phyloP scores from a whole-genome alignment of 2,329 filamentous ascomycete species.

The Claviceps quebecensis region DNA sequence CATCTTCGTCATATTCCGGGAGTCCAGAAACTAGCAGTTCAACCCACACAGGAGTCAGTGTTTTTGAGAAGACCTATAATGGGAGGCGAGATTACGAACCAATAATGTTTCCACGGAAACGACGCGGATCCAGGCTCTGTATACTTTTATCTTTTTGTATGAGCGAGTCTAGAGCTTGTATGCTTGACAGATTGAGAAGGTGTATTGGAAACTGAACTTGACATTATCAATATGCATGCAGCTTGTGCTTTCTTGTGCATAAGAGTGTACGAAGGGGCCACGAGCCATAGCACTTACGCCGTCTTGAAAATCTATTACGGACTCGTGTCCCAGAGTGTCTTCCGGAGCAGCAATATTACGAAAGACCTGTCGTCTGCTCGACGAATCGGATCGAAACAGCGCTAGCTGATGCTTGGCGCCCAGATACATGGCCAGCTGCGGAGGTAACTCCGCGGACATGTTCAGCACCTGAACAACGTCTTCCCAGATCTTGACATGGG shows the following conservation, averaged over 20 bases:
- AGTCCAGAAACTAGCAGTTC: conserved; percentile 41
- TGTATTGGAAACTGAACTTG: conserved; percentile 50
- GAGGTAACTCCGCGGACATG: conserved; percentile 42
- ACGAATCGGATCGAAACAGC: conserved; percentile 54
- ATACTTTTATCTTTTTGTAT: conserved; percentile 36
- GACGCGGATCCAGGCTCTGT: conserved; percentile 41
- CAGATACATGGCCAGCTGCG: conserved; percentile 49
- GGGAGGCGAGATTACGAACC: conserved; percentile 22
- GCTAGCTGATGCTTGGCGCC: conserved; percentile 52
- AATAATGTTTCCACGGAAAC: conserved; percentile 62
- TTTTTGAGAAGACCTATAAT: not conserved
- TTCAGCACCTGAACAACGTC: conserved; percentile 42
- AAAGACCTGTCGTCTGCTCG: conserved; percentile 41
- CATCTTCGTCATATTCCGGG: conserved; percentile 53
- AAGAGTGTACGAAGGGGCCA: not conserved
- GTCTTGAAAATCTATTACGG: conserved; percentile 55
- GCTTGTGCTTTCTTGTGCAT: not conserved
- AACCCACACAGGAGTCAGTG: not conserved
- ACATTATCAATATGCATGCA: not conserved
- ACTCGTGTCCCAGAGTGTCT: conserved; percentile 47
- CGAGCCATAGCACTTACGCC: conserved; percentile 34
- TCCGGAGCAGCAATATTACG: conserved; percentile 41
- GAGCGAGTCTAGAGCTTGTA: conserved; percentile 44
- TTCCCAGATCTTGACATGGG: conserved; percentile 52
- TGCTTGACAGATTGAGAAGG: conserved; percentile 49